A percentile compares a stretch with the other conserved stretches of the same genome.
phyloP scores from a whole-genome alignment of 306 rosid genomes.

The Acacia confusa region DNA sequence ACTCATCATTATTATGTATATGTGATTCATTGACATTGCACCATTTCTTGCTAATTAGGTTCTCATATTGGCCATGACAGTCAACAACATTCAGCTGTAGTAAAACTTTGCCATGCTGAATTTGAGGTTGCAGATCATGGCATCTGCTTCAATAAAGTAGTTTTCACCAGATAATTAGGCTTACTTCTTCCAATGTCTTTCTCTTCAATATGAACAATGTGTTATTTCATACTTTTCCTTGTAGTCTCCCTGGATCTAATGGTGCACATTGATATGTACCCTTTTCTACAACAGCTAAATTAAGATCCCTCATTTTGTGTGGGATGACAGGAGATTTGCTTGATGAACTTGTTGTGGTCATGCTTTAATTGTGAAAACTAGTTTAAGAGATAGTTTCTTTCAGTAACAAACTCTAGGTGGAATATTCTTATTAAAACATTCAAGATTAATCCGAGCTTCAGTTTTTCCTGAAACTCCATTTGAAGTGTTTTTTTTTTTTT shows the following conservation, averaged over 20 bases:
- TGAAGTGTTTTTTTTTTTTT: background rate
- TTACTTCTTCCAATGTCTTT: background rate
- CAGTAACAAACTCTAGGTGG: background rate
- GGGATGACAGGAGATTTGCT: conserved; percentile 1
- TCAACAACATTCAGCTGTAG: conserved; percentile 16
- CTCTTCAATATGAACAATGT: conserved; percentile 9
- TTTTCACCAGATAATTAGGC: background rate
- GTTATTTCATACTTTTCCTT: conserved; percentile 11
- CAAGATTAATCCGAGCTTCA: conserved; percentile 13
- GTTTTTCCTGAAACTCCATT: background rate
- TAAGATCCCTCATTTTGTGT: background rate
- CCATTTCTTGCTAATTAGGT: conserved; percentile 6
- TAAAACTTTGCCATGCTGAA: background rate
- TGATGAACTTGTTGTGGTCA: conserved; percentile 5
- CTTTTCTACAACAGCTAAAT: background rate
- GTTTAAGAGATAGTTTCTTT: background rate
- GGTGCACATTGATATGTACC: background rate
- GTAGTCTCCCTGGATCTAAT: background rate
- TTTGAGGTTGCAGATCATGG: background rate
- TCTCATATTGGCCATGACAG: background rate
- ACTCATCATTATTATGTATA: conserved; percentile 1
- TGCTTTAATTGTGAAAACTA: conserved; percentile 2
- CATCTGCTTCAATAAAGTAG: background rate
- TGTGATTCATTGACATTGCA: conserved; percentile 11
- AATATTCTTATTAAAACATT: conserved; percentile 8